Evolutionary conservation across 2,329 filamentous ascomycete species (phyloP).

Genomic region (Scedosporium apiospermum): DNA sequence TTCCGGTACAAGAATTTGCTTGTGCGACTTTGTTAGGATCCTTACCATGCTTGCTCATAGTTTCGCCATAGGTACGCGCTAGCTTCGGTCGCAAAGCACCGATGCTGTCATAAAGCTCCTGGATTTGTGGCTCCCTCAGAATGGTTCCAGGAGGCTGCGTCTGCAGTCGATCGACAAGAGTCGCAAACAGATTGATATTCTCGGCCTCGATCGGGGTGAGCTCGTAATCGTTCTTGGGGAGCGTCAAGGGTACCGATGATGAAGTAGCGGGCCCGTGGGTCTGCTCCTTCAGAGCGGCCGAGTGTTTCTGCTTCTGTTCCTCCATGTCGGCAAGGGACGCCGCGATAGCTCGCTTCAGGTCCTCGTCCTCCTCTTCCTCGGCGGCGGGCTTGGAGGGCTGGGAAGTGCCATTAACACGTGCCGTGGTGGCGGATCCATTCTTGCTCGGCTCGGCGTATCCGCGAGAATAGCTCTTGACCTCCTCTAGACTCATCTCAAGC

Average conservation of each 20-base stretch:
- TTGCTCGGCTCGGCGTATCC: constrained; percentile 58
- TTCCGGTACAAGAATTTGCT: background rate
- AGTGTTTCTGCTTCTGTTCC: constrained; percentile 88
- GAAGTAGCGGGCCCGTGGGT: constrained; percentile 40
- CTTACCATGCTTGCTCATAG: constrained; percentile 97
- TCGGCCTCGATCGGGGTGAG: constrained; percentile 88
- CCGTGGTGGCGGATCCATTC: constrained; percentile 25
- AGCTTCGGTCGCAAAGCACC: constrained; percentile 88
- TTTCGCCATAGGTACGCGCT: constrained; percentile 91
- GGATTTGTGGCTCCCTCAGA: constrained; percentile 91
- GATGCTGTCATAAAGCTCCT: constrained; percentile 96
- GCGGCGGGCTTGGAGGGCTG: constrained; percentile 9
- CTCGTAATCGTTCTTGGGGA: constrained; percentile 89
- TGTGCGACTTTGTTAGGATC: constrained; percentile 7
- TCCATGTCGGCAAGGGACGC: constrained; percentile 96
- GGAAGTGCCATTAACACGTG: constrained; percentile 20
- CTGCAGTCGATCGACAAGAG: constrained; percentile 85
- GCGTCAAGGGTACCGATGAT: constrained; percentile 38
- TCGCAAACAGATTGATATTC: constrained; percentile 94
- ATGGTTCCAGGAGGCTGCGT: constrained; percentile 95
- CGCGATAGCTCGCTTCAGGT: constrained; percentile 89
- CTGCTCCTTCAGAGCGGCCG: constrained; percentile 74
- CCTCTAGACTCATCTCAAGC: constrained; percentile 93
- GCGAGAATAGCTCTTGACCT: constrained; percentile 66
- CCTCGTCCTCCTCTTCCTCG: constrained; percentile 81